A percentile compares a stretch with the other conserved stretches of the same genome.
Conservation (phyloP, 2,329 filamentous ascomycete species). For the Sporothrix inflata region DNA sequence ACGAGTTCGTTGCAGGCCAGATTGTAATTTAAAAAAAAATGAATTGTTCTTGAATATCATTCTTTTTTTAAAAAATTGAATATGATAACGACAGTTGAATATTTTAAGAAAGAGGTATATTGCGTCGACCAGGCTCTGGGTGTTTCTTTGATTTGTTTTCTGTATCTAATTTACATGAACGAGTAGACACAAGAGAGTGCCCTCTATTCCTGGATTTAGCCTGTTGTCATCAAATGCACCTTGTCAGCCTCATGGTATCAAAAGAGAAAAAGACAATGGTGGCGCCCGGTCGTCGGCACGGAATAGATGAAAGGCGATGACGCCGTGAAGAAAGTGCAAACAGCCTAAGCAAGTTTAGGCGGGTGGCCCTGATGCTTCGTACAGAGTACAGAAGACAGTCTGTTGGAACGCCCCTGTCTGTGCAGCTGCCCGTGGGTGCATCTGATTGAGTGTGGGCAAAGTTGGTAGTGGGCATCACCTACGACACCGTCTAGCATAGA, state of each 20-base stretch:
- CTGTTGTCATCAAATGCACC: not conserved
- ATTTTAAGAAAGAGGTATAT: not conserved
- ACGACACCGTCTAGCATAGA: not conserved
- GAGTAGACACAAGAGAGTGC: no score
- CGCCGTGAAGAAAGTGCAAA: not conserved
- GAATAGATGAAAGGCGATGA: not conserved
- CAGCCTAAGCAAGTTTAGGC: not conserved
- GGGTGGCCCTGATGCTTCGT: not conserved
- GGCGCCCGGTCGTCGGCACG: constrained; percentile 6
- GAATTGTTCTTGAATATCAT: not conserved
- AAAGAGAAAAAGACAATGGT: not conserved
- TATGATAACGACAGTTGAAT: no score
- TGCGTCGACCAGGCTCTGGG: no score
- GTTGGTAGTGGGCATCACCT: not conserved
- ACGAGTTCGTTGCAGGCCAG: no score
- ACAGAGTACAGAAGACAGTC: not conserved
- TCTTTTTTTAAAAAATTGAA: no score
- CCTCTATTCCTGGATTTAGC: not conserved
- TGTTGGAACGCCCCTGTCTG: constrained; percentile 8
- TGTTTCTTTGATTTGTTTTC: no score
- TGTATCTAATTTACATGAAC: no score
- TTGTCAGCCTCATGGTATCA: not conserved
- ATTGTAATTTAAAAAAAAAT: no score
- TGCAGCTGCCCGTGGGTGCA: not conserved
- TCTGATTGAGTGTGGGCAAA: not conserved